Evolutionary conservation across 495 filamentous ascomycete species (phyloP).

Genomic region (Diplogelasinospora grovesii): DNA sequence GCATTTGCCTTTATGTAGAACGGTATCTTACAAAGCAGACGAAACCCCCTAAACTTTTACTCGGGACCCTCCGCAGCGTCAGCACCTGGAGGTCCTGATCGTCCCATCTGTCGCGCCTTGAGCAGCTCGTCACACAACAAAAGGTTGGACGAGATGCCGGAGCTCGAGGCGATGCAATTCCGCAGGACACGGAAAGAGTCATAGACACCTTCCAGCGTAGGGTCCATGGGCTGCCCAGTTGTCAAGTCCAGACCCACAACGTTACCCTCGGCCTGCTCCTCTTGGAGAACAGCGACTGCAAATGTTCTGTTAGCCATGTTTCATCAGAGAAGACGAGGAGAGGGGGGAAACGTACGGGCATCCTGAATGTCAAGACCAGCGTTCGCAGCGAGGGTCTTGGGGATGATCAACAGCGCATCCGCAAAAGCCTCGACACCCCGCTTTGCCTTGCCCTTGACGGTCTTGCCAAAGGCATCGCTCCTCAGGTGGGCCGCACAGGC

Average conservation of each 20-base stretch:
- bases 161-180: constrained; percentile 88
- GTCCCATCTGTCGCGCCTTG: constrained; percentile 92
- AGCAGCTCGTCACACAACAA: constrained; percentile 94
- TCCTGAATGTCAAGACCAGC: constrained; percentile 96
- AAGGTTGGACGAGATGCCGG: constrained; percentile 91
- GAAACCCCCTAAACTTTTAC: constrained; percentile 18
- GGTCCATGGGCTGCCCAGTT: constrained; percentile 91
- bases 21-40: constrained; percentile 26
- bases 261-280: constrained; percentile 79
- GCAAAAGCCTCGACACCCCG: constrained; percentile 92
- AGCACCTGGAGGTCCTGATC: constrained; percentile 43
- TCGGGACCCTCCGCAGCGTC: constrained; percentile 47
- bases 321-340: constrained; percentile 3
- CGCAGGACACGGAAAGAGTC: constrained; percentile 93
- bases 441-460: constrained; percentile 94
- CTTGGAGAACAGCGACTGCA: constrained; percentile 73
- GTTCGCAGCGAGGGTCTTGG: constrained; percentile 95
- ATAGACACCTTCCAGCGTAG: constrained; percentile 85
- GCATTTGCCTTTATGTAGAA: constrained; percentile 12
- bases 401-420: constrained; percentile 87
- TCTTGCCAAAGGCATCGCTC: constrained; percentile 73
- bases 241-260: constrained; percentile 77
- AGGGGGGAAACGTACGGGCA: constrained; percentile 53
- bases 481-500: constrained; percentile 86
- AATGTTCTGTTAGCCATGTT: constrained; percentile 7